Conservation (phyloP, 306 rosid genomes). For the Oemleria cerasiformis region DNA sequence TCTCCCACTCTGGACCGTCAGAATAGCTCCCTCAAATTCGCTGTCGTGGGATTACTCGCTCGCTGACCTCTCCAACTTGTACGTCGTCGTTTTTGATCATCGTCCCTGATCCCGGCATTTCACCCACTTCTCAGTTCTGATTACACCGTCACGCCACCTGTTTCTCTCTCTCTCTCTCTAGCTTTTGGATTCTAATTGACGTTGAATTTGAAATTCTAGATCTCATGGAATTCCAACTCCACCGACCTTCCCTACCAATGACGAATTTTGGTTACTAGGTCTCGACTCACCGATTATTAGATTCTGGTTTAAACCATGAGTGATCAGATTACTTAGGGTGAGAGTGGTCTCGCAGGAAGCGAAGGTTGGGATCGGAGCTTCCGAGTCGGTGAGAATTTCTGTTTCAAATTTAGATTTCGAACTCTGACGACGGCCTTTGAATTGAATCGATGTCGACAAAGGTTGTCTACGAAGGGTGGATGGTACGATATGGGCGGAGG, state of each 20-base stretch:
- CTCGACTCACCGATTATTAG: constrained; percentile 19
- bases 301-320: constrained; percentile 36
- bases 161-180: not conserved
- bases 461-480: constrained; percentile 99
- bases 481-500: constrained; percentile 93
- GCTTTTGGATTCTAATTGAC: constrained; percentile 16
- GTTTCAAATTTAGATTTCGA: constrained; percentile 4
- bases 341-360: constrained; percentile 54
- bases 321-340: constrained; percentile 42
- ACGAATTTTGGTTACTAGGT: constrained; percentile 21
- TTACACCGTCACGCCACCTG: constrained; percentile 13
- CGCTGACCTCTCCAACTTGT: constrained; percentile 14
- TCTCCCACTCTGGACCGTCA: constrained; percentile 36
- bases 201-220: constrained; percentile 35
- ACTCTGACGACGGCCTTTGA: not conserved
- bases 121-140: not conserved
- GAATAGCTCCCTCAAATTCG: constrained; percentile 26
- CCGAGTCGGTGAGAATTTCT: constrained; percentile 35
- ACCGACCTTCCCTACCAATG: not conserved
- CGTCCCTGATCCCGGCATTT: constrained; percentile 26
- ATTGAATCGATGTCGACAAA: constrained; percentile 72
- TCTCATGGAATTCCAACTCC: constrained; percentile 17
- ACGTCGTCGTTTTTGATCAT: constrained; percentile 50
- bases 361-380: constrained; percentile 55
- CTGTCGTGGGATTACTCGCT: constrained; percentile 19